Base-by-base conservation (phyloP, 352 stramenopile species). In the Pythium insidiosum region DNA sequence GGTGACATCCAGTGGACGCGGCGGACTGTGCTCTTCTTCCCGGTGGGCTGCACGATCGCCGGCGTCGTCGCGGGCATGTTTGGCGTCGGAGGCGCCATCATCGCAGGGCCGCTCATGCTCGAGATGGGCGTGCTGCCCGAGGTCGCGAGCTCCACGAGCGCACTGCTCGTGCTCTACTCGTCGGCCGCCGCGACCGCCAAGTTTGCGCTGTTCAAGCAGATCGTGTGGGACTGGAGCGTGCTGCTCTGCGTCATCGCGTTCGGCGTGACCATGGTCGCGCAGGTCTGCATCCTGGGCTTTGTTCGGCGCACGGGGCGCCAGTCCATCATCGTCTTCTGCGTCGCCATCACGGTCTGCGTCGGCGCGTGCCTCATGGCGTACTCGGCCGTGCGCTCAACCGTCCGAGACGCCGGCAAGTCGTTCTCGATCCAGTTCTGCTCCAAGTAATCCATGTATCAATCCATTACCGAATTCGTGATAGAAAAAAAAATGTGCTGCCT, bases 91-190 rank as follows among this genome's bases (percentile, higher is more conserved):
- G 68, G 68, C 22, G 72, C 97, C 22, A 98, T 99, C 64, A 90
- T 99, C 20, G 98, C 97, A 51, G 94, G 94, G 0, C 95, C 95
- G 0, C 77, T 98, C 38, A 97, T 99, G 95, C 79, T 99, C 4
- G 88, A 97, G 25, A 98, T 98, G 86, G 95, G 94, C n/a, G 84
- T 98, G 15, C 63, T 97, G 11, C 81, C 81, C 1, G 53, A 62
- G 5, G 75, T 93, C 29, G 81, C 95, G 24, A 94, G 84, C 4
- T 90, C 94, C n/a, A 97, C 94, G 3, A 91, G 87, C 19, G 95
- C 89, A 39, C 89, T 86, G 50, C 88, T 93, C 77, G 77, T 93
- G 30, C 53, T 93, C 3, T 93, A 88, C 58, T 89, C 81, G 5
- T 95, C 91, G 13, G 86, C 94, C n/a, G 95, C 94, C 1, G 97